Base-by-base conservation (phyloP, 176 grass and related monocot species). In the bread wheat (Triticum aestivum) region DNA sequence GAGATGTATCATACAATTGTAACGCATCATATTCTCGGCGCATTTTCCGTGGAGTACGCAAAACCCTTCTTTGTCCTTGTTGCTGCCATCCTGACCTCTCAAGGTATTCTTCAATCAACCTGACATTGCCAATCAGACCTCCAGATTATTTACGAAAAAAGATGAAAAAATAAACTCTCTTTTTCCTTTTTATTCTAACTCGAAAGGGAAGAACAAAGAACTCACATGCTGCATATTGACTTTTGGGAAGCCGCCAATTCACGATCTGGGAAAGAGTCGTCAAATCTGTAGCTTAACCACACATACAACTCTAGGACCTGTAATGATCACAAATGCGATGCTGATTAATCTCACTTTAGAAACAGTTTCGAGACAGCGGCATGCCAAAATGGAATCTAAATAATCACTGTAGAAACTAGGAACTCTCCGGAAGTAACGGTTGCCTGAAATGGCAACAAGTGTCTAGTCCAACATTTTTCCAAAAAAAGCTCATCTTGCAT, bases 231-330 rank as follows among this genome's bases (percentile, higher is more conserved):
- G 82, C 96, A 98, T 51, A 96, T 91, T 49, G 93, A 90, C 86
- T 96, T 98, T 73, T 96, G 96, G 29, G 91, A 95, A 78, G 88
- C 86, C n/a, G 96, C 93, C 79, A 96, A 58, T 75, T 92, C 93
- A 83, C 75, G 88, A 61, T 98, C 96, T 88, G 96, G 96, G 88
- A 94, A 98, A 68, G 93, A 98, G 73, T 98, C 91, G 11, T 98
- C 96, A 79, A 94, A 66, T 81, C 88, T 92, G 87, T 86, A 98
- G 82, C 96, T 96, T 73, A 98, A 94, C 92, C 96, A 98, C 75
- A 96, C 96, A 94, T 98, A 98, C 34, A 98, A 85, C 89, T 98
- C 96, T 59, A 98, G 87, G 41, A 98, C 96, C 96, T 98, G 89
- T 67, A 71, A 24, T 59, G 8, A 68, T 23, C 45, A 82, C 12